Base-by-base conservation (phyloP, 2,329 filamentous ascomycete genomes). In the Dactylellina drechsleri region DNA sequence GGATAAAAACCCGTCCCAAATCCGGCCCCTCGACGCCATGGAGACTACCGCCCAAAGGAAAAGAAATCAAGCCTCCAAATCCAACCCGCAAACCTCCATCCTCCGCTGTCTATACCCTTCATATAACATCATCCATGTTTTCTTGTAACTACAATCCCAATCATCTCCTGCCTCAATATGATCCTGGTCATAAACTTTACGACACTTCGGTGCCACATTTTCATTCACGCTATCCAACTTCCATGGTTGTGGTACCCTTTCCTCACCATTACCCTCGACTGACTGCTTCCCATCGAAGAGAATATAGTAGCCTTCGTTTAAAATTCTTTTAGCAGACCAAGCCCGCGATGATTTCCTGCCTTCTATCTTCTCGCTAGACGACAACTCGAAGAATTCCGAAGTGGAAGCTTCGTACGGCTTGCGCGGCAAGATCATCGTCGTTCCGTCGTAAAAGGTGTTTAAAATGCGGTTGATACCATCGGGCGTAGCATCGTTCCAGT, bases 71-170 rank as follows among this genome's bases (percentile, higher is more conserved):
- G 57, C 45, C 79, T 86, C 84, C 77, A 86, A 79, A 77, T 86
- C 85, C 73, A 86, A 79, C 58, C 85, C 85, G 79, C 85, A 86
- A 58, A 86, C 82, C 67, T 86, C 84, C 82, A 85, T 85, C 65
- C 85, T 81, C 77, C 81, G 82, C 77, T 84, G 83, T 54, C 84
- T 83, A 78, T 85, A 86, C 40, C 80, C 79, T 43, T 84, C 83
- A 77, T 86, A 86, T 68, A 86, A 78, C 61, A 80, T 82, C 76
- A 84, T 84, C 84, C 85, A 86, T 28, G 82, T 81, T 79, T 74
- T 62, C 6, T 73, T 75, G 2, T 73, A 53, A 13, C 50, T 18
- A n/a, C 62, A 52, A 60, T 77, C 77, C 50, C 36, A 56, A 12
- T 31, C 31, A 1, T 54, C 50, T 28, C 56, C 62, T 6, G 49